These are phyloP conservation scores for Fusarium subglutinans DNA, from an alignment of 2,329 filamentous ascomycete genomes.

Conservation along the genomic window DNA sequence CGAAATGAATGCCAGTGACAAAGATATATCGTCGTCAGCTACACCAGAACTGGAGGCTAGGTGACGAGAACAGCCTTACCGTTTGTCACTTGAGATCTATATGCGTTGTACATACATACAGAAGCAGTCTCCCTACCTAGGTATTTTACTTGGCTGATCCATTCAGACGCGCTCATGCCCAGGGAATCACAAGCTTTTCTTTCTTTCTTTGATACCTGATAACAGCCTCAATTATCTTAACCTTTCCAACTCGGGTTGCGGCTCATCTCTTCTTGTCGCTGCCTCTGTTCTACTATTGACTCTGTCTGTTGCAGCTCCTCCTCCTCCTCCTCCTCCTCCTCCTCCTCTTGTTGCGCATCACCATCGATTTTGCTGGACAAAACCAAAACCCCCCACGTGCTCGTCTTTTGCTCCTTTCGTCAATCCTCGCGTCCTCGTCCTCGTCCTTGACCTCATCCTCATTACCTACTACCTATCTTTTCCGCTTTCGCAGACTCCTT, in stretches of 20 bases:
- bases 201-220: constrained; percentile 21
- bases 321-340: not conserved
- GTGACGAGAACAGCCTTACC: constrained; percentile 8
- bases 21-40: not conserved
- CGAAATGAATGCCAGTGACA: not conserved
- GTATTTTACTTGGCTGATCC: constrained; percentile 23
- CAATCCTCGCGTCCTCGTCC: not conserved
- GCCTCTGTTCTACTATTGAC: not conserved
- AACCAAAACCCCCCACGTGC: constrained; percentile 29
- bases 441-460: not conserved
- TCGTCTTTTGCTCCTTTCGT: constrained; percentile 17
- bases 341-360: constrained; percentile 22
- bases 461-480: not conserved
- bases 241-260: not conserved
- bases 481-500: constrained; percentile 29
- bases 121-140: not conserved
- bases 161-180: constrained; percentile 17
- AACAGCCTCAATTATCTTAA: constrained; percentile 16
- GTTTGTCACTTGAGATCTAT: constrained; percentile 4
- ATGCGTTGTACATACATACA: constrained; percentile 24
- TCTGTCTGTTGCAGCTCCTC: not conserved
- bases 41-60: constrained; percentile 6
- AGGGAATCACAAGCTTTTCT: constrained; percentile 23
- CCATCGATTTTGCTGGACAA: constrained; percentile 24
- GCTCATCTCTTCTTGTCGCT: constrained; percentile 9